phyloP scores from a whole-genome alignment of 2,329 filamentous ascomycete genomes.

The Aspergillus jensenii region DNA sequence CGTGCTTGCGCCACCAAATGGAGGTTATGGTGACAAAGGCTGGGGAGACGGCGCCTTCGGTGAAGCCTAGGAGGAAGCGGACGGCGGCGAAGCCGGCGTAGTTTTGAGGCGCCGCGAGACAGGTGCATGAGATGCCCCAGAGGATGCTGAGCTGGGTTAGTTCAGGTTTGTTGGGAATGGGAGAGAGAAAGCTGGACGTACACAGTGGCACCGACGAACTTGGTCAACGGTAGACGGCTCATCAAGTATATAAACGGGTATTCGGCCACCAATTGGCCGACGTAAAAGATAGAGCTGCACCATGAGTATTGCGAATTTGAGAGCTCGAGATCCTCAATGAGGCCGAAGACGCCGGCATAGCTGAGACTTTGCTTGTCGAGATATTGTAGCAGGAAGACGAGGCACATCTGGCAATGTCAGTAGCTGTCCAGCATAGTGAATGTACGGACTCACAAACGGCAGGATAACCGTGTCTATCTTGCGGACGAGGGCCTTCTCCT shows the following conservation, averaged over 20 bases:
- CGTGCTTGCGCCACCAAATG: constrained; percentile 36
- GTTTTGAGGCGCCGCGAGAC: constrained; percentile 1
- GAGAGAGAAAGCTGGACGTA: neutral
- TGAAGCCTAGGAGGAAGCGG: constrained; percentile 42
- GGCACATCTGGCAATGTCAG: constrained; percentile 33
- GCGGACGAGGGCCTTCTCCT: neutral
- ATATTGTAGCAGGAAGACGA: constrained; percentile 49
- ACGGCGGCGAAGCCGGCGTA: constrained; percentile 13
- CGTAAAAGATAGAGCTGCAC: constrained; percentile 37
- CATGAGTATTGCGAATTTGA: constrained; percentile 51
- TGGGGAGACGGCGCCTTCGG: constrained; percentile 43
- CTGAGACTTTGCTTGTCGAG: constrained; percentile 46
- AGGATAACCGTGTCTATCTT: constrained; percentile 1
- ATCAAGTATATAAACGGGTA: constrained; percentile 55
- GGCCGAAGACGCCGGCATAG: constrained; percentile 47
- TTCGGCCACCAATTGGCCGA: constrained; percentile 49
- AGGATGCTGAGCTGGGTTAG: neutral
- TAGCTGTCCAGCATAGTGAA: neutral
- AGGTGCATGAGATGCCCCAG: constrained; percentile 2
- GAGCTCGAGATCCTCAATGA: constrained; percentile 49
- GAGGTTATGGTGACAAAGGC: constrained; percentile 45
- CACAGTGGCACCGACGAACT: constrained; percentile 47
- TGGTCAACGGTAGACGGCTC: constrained; percentile 50
- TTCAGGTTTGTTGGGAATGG: neutral
- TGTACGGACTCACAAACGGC: neutral